phyloP scores from a whole-genome alignment of 2,329 filamentous ascomycete species.

The Colletotrichum sidae region DNA sequence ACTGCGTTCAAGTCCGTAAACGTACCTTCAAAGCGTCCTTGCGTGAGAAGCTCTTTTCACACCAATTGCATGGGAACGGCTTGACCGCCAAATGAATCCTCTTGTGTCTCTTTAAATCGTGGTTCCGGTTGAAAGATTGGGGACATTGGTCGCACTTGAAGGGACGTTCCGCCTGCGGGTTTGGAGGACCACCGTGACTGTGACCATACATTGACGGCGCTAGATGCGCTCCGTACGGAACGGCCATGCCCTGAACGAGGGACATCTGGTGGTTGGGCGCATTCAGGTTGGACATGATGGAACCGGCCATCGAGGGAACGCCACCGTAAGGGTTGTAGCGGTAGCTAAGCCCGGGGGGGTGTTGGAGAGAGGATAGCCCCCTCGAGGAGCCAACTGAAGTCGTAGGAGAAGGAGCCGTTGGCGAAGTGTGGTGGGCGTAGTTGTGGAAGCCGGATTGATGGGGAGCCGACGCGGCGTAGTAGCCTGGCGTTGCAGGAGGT shows the following conservation, averaged over 20 bases:
- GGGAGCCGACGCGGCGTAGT: constrained; percentile 67
- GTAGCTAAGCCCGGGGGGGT: constrained; percentile 44
- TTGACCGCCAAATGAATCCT: constrained; percentile 95
- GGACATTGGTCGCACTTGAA: constrained; percentile 95
- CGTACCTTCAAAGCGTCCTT: constrained; percentile 97
- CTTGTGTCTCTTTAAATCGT: constrained; percentile 96
- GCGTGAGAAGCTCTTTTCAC: constrained; percentile 95
- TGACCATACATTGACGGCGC: constrained; percentile 69
- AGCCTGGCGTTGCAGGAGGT: constrained; percentile 69
- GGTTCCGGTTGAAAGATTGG: constrained; percentile 95
- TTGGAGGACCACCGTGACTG: constrained; percentile 62
- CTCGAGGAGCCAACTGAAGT: constrained; percentile 51
- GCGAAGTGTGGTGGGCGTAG: constrained; percentile 57
- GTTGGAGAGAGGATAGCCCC: constrained; percentile 49
- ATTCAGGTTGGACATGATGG: constrained; percentile 82
- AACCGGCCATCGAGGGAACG: constrained; percentile 62
- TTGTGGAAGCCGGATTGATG: constrained; percentile 58
- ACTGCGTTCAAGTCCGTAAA: not conserved
- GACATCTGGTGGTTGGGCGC: constrained; percentile 79
- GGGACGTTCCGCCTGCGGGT: constrained; percentile 77
- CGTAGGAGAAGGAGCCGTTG: constrained; percentile 56
- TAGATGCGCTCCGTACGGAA: constrained; percentile 64
- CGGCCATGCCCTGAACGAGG: constrained; percentile 71
- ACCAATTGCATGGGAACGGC: constrained; percentile 90
- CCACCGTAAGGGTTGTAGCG: constrained; percentile 10